Conservation (phyloP, 202 grass and related monocot species). For the Panicum hallii region DNA sequence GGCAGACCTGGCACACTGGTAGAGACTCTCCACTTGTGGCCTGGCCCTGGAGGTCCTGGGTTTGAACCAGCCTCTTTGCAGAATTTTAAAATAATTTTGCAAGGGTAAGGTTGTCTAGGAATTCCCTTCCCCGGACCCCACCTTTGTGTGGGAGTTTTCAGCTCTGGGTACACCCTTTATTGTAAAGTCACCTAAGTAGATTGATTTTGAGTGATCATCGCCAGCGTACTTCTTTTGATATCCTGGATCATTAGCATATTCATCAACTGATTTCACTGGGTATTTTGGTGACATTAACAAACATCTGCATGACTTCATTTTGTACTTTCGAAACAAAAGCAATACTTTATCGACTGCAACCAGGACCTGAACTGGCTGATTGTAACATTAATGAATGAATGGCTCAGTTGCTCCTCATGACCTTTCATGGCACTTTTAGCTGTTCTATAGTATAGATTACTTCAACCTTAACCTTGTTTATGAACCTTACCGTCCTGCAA, state of each 20-base stretch:
- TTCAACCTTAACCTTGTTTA: not conserved
- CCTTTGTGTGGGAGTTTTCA: too few relatives aligned
- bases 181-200: not conserved
- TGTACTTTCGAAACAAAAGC: slow-evolving; percentile 14
- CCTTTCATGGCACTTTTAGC: slow-evolving; percentile 8
- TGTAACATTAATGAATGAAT: slow-evolving; percentile 1
- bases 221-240: not conserved
- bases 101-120: too few relatives aligned
- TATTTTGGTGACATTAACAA: slow-evolving; percentile 13
- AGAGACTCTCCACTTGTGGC: too few relatives aligned
- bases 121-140: too few relatives aligned
- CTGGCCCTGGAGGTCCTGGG: too few relatives aligned
- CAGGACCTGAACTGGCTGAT: slow-evolving; percentile 17
- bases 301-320: not conserved
- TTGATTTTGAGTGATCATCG: not conserved
- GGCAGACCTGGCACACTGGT: too few relatives aligned
- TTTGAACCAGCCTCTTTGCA: too few relatives aligned
- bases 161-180: too few relatives aligned
- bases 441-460: not conserved
- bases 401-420: not conserved
- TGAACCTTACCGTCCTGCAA: slow-evolving; percentile 17
- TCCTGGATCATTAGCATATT: not conserved
- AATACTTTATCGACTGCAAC: slow-evolving; percentile 14
- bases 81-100: too few relatives aligned
- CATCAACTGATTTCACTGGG: not conserved